Evolutionary conservation across 1,284 basidiomycete species (phyloP), one percentile per base, ranked within the genome.

Genomic region (Microbotryum intermedium): DNA sequence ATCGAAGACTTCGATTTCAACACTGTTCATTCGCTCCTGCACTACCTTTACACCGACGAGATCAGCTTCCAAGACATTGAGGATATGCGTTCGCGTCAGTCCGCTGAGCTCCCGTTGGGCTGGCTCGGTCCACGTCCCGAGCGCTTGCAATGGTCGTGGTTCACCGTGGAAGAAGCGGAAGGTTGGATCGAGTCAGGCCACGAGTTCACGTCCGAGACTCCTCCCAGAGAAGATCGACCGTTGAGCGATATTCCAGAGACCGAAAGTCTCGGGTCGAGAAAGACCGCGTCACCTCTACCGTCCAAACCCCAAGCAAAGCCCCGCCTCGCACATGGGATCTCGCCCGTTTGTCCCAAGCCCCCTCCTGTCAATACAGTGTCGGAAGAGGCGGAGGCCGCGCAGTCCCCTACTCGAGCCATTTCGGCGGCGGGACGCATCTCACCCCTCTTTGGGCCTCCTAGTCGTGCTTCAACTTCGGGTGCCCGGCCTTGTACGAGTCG

Each of bases 1-100:
- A 85, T 90, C 11, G 85, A 88, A 68, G 88, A 90, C 73, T 86
- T 86, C 9, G 86, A 87, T 66, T 91, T 86, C 68, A 81, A 83
- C 52, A 88, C 87, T 0, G 81, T 88, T 4, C 90, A 88, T 72
- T 90, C 87, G 87, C 75, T 90, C 54, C 74, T 90, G 55, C 87
- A 87, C 67, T 89, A 82, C 75, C 82, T 88, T 44, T 90, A 90
- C 70, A 84, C 85, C 3, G 86, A 88, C 70, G 72, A 77, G 55
- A 72, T 79, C 34, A 64, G 70, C 3, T 77, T 76, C 62, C 57
- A 68, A 29, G 84, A 83, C 75, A 80, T 80, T 55, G 82, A 85
- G 57, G 75, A 83, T 45, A 68, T 73, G 13, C 65, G 71, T 13
- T 34, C 50, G 9, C 53, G 53, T 72, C 29, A 66, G 71, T 64